Percentiles rank a stretch among this genome's conserved stretches.
These are phyloP conservation scores for Croton laevigatus DNA, from an alignment of 441 rosid species.

Conservation along the genomic window DNA sequence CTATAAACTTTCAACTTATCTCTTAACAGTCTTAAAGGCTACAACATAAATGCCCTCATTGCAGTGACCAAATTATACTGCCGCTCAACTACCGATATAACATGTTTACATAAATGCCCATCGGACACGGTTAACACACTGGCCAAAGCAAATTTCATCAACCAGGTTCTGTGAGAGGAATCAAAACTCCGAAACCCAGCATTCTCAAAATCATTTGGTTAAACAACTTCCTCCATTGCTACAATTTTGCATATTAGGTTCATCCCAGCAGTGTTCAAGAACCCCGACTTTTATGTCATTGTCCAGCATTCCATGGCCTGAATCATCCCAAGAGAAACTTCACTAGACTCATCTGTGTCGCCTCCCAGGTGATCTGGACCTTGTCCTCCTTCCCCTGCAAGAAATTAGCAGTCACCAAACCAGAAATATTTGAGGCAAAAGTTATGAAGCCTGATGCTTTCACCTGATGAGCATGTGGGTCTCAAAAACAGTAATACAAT, in stretches of 20 bases:
- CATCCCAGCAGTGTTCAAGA: constrained; percentile 3
- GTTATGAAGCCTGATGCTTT: constrained; percentile 28
- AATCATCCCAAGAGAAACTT: constrained; percentile 14
- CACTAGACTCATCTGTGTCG: constrained; percentile 44
- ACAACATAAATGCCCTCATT: background rate
- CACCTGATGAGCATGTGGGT: constrained; percentile 55
- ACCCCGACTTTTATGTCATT: background rate
- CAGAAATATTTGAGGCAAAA: constrained; percentile 5
- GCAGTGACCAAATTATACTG: constrained; percentile 1
- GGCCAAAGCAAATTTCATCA: background rate
- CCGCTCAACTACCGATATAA: background rate
- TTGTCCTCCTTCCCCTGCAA: constrained; percentile 67
- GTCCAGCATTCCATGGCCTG: constrained; percentile 5
- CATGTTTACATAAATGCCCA: constrained; percentile 1
- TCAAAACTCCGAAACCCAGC: background rate
- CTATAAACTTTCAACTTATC: background rate
- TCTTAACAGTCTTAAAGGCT: background rate
- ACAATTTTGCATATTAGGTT: background rate
- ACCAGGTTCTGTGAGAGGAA: constrained; percentile 4
- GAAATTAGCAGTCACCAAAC: constrained; percentile 16
- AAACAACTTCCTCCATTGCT: constrained; percentile 5
- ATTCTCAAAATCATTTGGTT: background rate
- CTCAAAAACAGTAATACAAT: constrained; percentile 45
- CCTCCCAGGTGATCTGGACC: constrained; percentile 75
- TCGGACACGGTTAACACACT: background rate